These are phyloP conservation scores for Teratosphaeria gauchensis DNA, from an alignment of 2,329 filamentous ascomycete species.

Conservation along the genomic window DNA sequence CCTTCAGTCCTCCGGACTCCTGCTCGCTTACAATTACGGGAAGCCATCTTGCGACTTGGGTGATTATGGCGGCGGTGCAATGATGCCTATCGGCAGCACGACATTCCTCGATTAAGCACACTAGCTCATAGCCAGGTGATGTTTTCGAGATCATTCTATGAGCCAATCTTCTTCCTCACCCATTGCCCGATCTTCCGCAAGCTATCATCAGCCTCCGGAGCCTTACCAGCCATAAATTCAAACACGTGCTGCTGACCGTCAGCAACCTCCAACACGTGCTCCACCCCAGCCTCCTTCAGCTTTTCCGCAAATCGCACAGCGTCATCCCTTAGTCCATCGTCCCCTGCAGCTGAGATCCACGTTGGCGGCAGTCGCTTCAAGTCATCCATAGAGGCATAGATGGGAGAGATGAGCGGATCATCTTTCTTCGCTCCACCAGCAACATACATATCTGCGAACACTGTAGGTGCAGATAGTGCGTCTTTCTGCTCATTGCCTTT, in stretches of 20 bases:
- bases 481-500: constrained; percentile 14
- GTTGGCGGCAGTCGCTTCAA: constrained; percentile 12
- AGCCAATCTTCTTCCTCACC: constrained; percentile 12
- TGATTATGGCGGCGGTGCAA: too few species aligned
- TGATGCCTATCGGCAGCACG: too few species aligned
- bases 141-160: neutral
- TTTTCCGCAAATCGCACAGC: constrained; percentile 42
- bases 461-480: constrained; percentile 11
- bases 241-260: constrained; percentile 36
- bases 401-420: constrained; percentile 7
- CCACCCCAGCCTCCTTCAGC: constrained; percentile 36
- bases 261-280: constrained; percentile 40
- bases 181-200: constrained; percentile 14
- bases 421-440: constrained; percentile 1
- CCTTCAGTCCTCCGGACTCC: too few species aligned
- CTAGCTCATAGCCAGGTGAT: too few species aligned
- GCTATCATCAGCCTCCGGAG: constrained; percentile 15
- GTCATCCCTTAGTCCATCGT: constrained; percentile 45
- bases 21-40: too few species aligned
- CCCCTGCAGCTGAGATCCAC: constrained; percentile 37
- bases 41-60: too few species aligned
- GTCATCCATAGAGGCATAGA: constrained; percentile 3
- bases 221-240: constrained; percentile 20
- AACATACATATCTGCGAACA: constrained; percentile 6
- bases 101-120: too few species aligned